Conservation (phyloP, 2,329 filamentous ascomycete species). For the Diaporthe capsici region DNA sequence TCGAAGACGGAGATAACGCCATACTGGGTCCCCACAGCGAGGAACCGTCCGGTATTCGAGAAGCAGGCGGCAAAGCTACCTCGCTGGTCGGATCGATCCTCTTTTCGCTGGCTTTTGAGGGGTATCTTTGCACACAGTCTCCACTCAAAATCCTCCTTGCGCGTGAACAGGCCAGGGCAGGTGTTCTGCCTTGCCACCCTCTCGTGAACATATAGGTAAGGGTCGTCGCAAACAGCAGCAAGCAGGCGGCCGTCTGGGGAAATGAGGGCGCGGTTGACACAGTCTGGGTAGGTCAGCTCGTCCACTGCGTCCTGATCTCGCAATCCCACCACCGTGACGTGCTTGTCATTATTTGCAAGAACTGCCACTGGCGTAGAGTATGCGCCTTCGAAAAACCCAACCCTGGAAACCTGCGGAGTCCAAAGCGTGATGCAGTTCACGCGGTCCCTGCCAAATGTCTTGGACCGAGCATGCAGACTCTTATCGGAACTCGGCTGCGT, state of each 20-base stretch:
- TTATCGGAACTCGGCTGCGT: conserved; percentile 54
- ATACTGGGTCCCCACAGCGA: conserved; percentile 85
- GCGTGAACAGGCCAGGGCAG: conserved; percentile 43
- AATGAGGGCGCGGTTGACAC: conserved; percentile 94
- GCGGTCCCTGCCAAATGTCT: conserved; percentile 70
- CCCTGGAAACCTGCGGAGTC: conserved; percentile 62
- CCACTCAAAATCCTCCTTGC: conserved; percentile 63
- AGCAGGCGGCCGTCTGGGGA: conserved; percentile 88
- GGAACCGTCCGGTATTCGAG: conserved; percentile 77
- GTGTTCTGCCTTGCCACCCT: conserved; percentile 58
- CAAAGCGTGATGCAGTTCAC: conserved; percentile 78
- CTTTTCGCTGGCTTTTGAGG: conserved; percentile 69
- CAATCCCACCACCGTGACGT: conserved; percentile 86
- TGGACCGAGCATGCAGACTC: conserved; percentile 63
- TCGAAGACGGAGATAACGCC: conserved; percentile 85
- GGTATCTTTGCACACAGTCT: conserved; percentile 64
- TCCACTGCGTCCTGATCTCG: conserved; percentile 75
- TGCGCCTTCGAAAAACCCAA: conserved; percentile 50
- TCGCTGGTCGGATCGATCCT: conserved; percentile 68
- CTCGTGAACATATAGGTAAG: conserved; percentile 86
- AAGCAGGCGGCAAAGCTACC: conserved; percentile 86
- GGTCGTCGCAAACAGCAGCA: conserved; percentile 88
- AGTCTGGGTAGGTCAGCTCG: conserved; percentile 81
- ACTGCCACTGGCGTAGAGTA: conserved; percentile 74
- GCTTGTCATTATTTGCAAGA: conserved; percentile 92